Conservation (phyloP, 2,329 filamentous ascomycete genomes). For the Stromatinia cepivora region DNA sequence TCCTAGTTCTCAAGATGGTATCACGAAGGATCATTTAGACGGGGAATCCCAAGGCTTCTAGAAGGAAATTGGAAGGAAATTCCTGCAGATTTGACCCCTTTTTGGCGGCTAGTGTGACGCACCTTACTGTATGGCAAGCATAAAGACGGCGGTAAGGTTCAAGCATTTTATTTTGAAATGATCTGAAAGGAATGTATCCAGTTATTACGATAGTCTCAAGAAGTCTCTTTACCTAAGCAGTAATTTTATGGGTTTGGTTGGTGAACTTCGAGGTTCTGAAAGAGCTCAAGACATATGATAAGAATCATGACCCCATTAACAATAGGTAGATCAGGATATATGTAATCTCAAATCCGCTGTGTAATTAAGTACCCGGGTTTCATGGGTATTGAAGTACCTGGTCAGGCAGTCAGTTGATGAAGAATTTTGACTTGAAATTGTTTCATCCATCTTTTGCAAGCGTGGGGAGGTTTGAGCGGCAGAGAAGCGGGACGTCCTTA, state of each 20-base stretch:
- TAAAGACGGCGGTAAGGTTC: background rate
- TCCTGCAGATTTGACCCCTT: conserved; percentile 21
- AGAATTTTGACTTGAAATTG: conserved; percentile 5
- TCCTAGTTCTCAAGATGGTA: background rate
- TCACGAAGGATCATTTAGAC: background rate
- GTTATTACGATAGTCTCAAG: background rate
- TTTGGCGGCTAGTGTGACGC: conserved; percentile 19
- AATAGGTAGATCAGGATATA: conserved; percentile 1
- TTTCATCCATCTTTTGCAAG: conserved; percentile 9
- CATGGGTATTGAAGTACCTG: background rate
- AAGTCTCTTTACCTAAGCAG: background rate
- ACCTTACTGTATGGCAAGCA: conserved; percentile 2
- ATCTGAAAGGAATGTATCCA: background rate
- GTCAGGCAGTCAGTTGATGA: background rate
- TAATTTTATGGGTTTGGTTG: background rate
- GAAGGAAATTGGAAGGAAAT: conserved; percentile 23
- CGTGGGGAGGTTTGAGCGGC: conserved; percentile 1
- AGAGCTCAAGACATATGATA: background rate
- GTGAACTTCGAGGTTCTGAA: background rate
- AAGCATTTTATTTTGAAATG: background rate
- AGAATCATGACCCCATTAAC: background rate
- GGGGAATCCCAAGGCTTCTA: conserved; percentile 17
- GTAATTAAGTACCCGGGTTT: background rate
- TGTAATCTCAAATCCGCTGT: background rate
- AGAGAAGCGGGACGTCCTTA: background rate